phyloP scores from a whole-genome alignment of 139 green algal species.

The Bryopsis sp. region DNA sequence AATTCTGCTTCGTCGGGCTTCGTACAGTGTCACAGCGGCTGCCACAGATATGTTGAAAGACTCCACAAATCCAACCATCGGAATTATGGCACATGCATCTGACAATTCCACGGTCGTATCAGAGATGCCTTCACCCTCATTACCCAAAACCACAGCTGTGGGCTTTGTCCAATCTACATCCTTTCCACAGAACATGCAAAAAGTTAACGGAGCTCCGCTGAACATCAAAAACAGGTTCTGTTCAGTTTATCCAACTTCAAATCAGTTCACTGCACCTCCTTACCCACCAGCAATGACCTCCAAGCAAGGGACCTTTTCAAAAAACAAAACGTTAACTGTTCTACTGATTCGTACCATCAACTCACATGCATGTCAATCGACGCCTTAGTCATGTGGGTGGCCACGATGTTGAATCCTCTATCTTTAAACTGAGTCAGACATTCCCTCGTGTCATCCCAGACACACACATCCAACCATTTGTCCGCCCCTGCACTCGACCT shows the following conservation, averaged over 20 bases:
- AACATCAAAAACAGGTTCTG: no score
- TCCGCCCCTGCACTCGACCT: slow-evolving; percentile 50
- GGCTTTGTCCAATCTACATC: slow-evolving; percentile 65
- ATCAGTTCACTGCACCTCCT: no score
- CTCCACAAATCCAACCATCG: slow-evolving; percentile 72
- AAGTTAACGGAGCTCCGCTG: neutral
- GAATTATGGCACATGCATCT: slow-evolving; percentile 49
- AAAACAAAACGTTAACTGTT: neutral
- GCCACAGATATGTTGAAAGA: slow-evolving; percentile 71
- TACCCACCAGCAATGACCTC: neutral
- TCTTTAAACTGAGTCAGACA: slow-evolving; percentile 44
- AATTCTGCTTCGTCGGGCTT: slow-evolving; percentile 35
- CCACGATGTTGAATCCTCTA: slow-evolving; percentile 51
- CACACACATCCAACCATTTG: slow-evolving; percentile 69
- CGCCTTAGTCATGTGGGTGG: slow-evolving; percentile 30
- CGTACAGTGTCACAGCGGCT: slow-evolving; percentile 51
- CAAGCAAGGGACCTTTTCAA: neutral
- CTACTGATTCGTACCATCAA: neutral
- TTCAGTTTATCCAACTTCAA: no score
- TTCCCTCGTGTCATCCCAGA: slow-evolving; percentile 34
- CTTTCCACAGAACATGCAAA: no score
- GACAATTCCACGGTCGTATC: slow-evolving; percentile 40
- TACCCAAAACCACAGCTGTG: slow-evolving; percentile 71
- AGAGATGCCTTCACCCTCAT: slow-evolving; percentile 60
- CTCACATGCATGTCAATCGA: slow-evolving; percentile 31